Conservation (phyloP, 2,329 filamentous ascomycete genomes). For the Penicillium thymicola region DNA sequence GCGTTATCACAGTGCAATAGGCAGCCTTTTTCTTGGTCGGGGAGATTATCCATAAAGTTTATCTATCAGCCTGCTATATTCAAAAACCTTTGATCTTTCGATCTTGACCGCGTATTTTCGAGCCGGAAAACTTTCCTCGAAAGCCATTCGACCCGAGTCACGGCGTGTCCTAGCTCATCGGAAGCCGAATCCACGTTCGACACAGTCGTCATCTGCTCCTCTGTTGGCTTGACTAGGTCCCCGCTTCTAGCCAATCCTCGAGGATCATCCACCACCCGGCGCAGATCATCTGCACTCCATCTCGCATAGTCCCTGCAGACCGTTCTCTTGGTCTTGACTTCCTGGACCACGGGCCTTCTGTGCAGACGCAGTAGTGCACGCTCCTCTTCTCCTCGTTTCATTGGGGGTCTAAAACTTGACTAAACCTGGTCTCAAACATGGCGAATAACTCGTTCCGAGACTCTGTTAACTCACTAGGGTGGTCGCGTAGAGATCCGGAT, state of each 20-base stretch:
- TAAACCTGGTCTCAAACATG: constrained; percentile 22
- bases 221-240: constrained; percentile 24
- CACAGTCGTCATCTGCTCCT: constrained; percentile 36
- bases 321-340: constrained; percentile 22
- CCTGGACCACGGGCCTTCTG: constrained; percentile 17
- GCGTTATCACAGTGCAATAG: constrained; percentile 3
- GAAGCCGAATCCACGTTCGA: constrained; percentile 19
- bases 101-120: background rate
- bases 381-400: constrained; percentile 9
- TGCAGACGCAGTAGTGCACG: constrained; percentile 22
- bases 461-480: constrained; percentile 90
- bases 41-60: constrained; percentile 13
- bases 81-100: background rate
- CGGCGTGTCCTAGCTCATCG: constrained; percentile 5
- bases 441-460: constrained; percentile 73
- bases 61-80: constrained; percentile 5
- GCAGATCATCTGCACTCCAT: constrained; percentile 53
- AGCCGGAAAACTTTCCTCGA: constrained; percentile 3
- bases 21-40: constrained; percentile 1
- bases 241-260: constrained; percentile 17
- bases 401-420: constrained; percentile 10
- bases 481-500: constrained; percentile 80
- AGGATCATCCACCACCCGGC: constrained; percentile 25
- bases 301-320: constrained; percentile 46
- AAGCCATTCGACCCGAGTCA: constrained; percentile 7